Evolutionary conservation across 2,329 filamentous ascomycete species (phyloP), one percentile per base, ranked within the genome.

Genomic region (Cytospora chrysosperma): DNA sequence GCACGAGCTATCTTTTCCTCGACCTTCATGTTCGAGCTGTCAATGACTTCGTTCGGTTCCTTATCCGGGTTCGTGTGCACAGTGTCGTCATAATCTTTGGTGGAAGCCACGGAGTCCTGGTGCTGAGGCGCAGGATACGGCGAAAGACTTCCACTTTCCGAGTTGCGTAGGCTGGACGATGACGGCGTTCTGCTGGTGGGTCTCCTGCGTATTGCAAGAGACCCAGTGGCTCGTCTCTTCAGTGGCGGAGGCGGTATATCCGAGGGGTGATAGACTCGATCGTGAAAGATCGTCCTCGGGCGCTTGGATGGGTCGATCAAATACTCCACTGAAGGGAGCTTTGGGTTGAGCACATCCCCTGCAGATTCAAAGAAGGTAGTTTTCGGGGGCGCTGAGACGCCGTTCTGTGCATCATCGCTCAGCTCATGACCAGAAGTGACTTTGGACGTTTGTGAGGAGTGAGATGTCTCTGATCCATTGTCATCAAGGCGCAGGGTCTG

Each of bases 1-100:
- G 93, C 95, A 54, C 95, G 86, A 1, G 95, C 95, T 69, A 99
- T 99, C 77, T 97, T 98, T 75, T 99, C 95, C 75, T 99, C 95
- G 0, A 98, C 93, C 67, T 91, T 92, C 87, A 98, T 93, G 67
- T 79, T 86, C 12, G 88, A 85, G 19, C 77, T 82, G 69, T 90
- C 87, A 3, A 86, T 73, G 0, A 82, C 73, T 9, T 82, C 78
- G 40, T 79, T 74, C 17, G 75, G 72, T 37, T 77, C 75, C 68
- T 78, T 81, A 56, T 80, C 76, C 0, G 80, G 79, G 61, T 78
- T 79, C 2, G 79, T 82, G 63, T 82, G 72, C 19, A 70, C 69
- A 10, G 76, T 78, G 67, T 86, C 82, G 58, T 86, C 82, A 63
- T 85, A 84, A 68, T 85, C 82, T 53, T 75, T 77, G 13, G 76